A percentile compares a stretch with the other conserved stretches of the same genome.
These are phyloP conservation scores for Trichoderma harzianum DNA, from an alignment of 2,329 filamentous ascomycete genomes.

Conservation along the genomic window DNA sequence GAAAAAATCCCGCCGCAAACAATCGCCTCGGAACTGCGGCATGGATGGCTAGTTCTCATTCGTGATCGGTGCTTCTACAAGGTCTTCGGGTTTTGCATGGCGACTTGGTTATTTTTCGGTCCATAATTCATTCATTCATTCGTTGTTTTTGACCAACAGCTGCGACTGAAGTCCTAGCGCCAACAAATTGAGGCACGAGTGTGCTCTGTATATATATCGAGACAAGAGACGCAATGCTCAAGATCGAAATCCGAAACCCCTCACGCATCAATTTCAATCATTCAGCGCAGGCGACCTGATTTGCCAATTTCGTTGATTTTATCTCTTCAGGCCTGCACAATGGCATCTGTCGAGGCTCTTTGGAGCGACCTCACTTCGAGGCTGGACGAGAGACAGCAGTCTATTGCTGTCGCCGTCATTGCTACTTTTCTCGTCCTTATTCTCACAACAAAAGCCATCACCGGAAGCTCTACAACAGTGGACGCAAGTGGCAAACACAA, in stretches of 20 bases:
- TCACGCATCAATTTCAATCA: background rate
- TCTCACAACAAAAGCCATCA: slow-evolving; percentile 27
- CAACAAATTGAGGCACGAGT: background rate
- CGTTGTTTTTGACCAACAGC: background rate
- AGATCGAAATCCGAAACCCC: background rate
- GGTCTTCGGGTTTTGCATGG: slow-evolving; percentile 8
- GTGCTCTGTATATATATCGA: background rate
- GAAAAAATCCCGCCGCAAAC: background rate
- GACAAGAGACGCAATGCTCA: background rate
- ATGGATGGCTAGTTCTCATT: background rate
- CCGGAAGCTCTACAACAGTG: background rate
- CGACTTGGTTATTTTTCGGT: background rate
- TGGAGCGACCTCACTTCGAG: background rate
- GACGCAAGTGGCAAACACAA: slow-evolving; percentile 6
- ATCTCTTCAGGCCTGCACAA: background rate
- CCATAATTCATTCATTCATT: background rate
- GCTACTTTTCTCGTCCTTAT: slow-evolving; percentile 27
- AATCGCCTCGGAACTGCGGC: background rate
- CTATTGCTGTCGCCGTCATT: slow-evolving; percentile 25
- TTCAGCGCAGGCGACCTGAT: background rate
- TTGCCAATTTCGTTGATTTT: background rate
- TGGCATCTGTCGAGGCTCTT: slow-evolving; percentile 1
- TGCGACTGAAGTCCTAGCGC: background rate
- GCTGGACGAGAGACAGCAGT: slow-evolving; percentile 24
- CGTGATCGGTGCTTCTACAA: background rate